Evolutionary conservation across 257 asterid genomes (phyloP).

Genomic region (Gentiana macrophylla): DNA sequence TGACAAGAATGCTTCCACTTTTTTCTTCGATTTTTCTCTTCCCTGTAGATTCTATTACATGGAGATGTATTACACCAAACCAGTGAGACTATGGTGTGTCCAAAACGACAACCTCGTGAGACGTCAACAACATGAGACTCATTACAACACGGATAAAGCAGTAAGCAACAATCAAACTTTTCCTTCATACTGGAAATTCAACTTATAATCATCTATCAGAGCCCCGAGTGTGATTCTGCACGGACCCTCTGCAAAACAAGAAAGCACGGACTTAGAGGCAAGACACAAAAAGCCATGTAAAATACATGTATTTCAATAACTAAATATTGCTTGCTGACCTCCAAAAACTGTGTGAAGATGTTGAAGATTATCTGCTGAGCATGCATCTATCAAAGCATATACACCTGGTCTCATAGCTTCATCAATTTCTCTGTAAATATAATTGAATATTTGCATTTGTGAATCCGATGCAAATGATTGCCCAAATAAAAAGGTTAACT

Average conservation of each 20-base stretch:
- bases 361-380: conserved; percentile 73
- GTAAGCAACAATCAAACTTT: conserved; percentile 40
- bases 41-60: too few species aligned
- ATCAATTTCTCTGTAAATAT: conserved; percentile 61
- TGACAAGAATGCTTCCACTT: too few species aligned
- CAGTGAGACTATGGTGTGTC: too few species aligned
- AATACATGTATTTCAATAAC: not conserved
- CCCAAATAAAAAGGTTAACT: not conserved
- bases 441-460: not conserved
- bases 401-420: conserved; percentile 80
- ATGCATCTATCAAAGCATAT: conserved; percentile 67
- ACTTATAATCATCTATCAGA: conserved; percentile 69
- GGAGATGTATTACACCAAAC: too few species aligned
- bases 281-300: not conserved
- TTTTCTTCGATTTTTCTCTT: too few species aligned
- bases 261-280: conserved; percentile 1
- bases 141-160: too few species aligned
- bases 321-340: conserved; percentile 32
- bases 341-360: conserved; percentile 77
- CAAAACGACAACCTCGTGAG: not conserved
- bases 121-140: not conserved
- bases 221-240: conserved; percentile 68
- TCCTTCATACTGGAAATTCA: conserved; percentile 72
- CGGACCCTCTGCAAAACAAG: conserved; percentile 65
- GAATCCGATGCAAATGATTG: not conserved